A percentile compares a stretch with the other conserved stretches of the same genome.
Evolutionary conservation across 1,284 basidiomycete species (phyloP).

Genomic region (Cryptococcus jaspeensis): DNA sequence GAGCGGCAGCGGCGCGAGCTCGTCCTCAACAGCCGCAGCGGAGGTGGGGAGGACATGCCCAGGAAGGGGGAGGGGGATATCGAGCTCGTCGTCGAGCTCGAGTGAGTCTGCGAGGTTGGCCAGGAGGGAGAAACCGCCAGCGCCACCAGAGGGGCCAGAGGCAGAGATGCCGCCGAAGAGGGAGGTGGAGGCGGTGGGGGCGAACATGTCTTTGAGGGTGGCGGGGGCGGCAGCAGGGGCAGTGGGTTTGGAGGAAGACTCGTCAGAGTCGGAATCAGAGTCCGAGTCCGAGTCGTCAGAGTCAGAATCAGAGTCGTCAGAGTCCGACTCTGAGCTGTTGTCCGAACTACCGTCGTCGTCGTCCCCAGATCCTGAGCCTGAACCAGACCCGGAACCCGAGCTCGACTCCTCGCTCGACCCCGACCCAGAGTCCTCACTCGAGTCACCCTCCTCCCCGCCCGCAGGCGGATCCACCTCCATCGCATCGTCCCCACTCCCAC

Average conservation of each 20-base stretch:
- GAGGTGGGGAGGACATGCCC: constrained; percentile 8
- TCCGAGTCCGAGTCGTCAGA: constrained; percentile 17
- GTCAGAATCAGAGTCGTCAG: constrained; percentile 16
- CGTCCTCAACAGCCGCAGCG: constrained; percentile 9
- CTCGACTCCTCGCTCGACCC: background rate
- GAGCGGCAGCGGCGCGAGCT: constrained; percentile 19
- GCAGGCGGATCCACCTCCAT: constrained; percentile 16
- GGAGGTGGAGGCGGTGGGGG: constrained; percentile 13
- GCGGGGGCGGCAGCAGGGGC: constrained; percentile 7
- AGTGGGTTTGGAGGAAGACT: constrained; percentile 1
- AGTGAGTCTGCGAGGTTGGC: constrained; percentile 40
- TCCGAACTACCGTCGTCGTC: constrained; percentile 7
- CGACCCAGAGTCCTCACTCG: background rate
- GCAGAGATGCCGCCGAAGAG: background rate
- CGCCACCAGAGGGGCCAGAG: constrained; percentile 1
- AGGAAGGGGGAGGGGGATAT: constrained; percentile 32
- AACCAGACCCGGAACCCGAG: constrained; percentile 9
- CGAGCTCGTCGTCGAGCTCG: constrained; percentile 47
- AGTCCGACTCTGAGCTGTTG: constrained; percentile 9
- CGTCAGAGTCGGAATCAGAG: constrained; percentile 10
- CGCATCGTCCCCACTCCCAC: constrained; percentile 3
- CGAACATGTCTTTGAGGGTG: constrained; percentile 43
- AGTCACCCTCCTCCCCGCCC: constrained; percentile 5
- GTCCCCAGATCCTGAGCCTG: constrained; percentile 10
- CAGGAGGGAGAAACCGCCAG: constrained; percentile 39